A percentile compares a stretch with the other conserved stretches of the same genome.
Evolutionary conservation across 768 basidiomycete species (phyloP).

Genomic region (Podaxis mareebaensis): DNA sequence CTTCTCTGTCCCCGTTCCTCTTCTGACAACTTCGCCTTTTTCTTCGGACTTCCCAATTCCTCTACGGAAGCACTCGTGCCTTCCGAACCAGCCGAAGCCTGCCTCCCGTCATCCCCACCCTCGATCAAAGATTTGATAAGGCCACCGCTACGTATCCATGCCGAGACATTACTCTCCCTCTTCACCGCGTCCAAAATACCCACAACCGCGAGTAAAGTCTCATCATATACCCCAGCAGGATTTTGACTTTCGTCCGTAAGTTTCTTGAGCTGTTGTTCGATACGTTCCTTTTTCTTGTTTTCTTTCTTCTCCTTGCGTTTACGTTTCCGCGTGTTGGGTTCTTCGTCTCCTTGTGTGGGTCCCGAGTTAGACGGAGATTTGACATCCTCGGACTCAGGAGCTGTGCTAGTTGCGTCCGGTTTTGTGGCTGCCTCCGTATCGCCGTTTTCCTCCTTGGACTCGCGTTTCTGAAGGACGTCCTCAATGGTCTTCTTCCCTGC

Average conservation of each 20-base stretch:
- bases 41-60: slow-evolving; percentile 1
- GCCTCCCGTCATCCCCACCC: slow-evolving; percentile 1
- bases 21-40: slow-evolving; percentile 12
- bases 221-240: slow-evolving; percentile 38
- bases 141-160: slow-evolving; percentile 64
- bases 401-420: neutral
- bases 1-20: neutral
- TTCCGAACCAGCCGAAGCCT: neutral
- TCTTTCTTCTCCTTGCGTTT: slow-evolving; percentile 22
- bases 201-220: slow-evolving; percentile 62
- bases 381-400: neutral
- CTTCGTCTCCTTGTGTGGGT: slow-evolving; percentile 3
- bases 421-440: neutral
- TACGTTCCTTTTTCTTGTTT: slow-evolving; percentile 10
- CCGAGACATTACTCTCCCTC: slow-evolving; percentile 61
- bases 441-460: neutral
- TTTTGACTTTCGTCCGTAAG: slow-evolving; percentile 12
- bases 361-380: neutral
- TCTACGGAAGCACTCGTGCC: neutral
- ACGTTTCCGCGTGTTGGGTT: slow-evolving; percentile 14
- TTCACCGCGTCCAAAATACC: slow-evolving; percentile 65
- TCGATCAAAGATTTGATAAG: slow-evolving; percentile 26
- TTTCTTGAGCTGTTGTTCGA: slow-evolving; percentile 13
- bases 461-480: slow-evolving; percentile 9
- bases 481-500: slow-evolving; percentile 7